These are phyloP conservation scores for Phytomonas sp. DNA, from an alignment of 208 protist genomes.

Conservation along the genomic window DNA sequence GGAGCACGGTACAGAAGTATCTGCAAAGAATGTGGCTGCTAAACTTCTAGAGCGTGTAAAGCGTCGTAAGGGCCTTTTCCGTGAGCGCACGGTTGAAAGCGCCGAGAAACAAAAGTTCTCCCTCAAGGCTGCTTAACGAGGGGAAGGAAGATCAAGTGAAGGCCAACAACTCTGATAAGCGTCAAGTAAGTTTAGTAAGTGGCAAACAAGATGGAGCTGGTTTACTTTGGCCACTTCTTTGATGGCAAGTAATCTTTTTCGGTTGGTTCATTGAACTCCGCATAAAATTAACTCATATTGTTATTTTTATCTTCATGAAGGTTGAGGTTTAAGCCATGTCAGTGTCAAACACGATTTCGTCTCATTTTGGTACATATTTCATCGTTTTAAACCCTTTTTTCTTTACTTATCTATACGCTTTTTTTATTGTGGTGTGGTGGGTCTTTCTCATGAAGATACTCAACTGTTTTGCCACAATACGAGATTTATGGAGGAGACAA, in stretches of 20 bases:
- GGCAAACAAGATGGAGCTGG: background rate
- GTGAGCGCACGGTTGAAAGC: slow-evolving; percentile 75
- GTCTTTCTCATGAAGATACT: background rate
- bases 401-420: background rate
- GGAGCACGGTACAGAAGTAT: slow-evolving; percentile 89
- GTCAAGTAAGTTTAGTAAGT: background rate
- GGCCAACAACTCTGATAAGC: background rate
- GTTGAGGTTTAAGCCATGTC: background rate
- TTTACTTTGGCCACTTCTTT: background rate
- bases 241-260: background rate
- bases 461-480: background rate
- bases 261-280: background rate
- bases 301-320: background rate
- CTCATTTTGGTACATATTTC: background rate
- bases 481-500: background rate
- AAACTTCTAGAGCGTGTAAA: slow-evolving; percentile 80
- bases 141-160: background rate
- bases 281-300: background rate
- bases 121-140: slow-evolving; percentile 63
- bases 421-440: background rate
- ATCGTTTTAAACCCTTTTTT: background rate
- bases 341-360: background rate
- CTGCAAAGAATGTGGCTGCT: slow-evolving; percentile 82
- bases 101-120: slow-evolving; percentile 90
- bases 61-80: slow-evolving; percentile 78